Conservation (phyloP, 345 rosid genomes). For the Cardiospermum halicacabum region DNA sequence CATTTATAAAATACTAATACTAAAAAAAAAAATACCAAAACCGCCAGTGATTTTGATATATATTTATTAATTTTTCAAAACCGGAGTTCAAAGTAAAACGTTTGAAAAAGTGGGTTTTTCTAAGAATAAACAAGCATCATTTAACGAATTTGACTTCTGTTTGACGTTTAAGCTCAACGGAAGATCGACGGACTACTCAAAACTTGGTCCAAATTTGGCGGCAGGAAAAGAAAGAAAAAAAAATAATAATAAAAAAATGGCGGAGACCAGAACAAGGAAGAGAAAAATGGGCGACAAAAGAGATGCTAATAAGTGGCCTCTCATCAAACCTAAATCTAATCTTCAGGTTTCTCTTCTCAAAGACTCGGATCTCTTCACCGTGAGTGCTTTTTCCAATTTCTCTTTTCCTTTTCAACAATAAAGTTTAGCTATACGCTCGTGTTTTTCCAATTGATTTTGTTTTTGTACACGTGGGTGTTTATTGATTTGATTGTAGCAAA, state of each 20-base stretch:
- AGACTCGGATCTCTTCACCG: conserved; percentile 63
- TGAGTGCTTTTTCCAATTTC: background rate
- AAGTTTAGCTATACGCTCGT: background rate
- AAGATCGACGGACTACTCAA: too few relatives aligned
- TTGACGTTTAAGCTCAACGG: too few relatives aligned
- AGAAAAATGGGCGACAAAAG: conserved; percentile 47
- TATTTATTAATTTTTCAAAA: too few relatives aligned
- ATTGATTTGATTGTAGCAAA: background rate
- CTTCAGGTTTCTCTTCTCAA: conserved; percentile 48
- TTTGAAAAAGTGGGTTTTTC: too few relatives aligned
- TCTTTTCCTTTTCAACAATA: background rate
- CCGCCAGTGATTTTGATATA: too few relatives aligned
- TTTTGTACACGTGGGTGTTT: background rate
- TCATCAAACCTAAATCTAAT: conserved; percentile 45
- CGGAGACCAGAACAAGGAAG: conserved; percentile 31
- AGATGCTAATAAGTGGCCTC: conserved; percentile 50
- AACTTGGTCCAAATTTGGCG: background rate
- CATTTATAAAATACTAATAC: too few relatives aligned
- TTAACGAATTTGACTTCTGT: too few relatives aligned
- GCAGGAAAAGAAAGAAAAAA: background rate
- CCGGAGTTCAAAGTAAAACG: too few relatives aligned
- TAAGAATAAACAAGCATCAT: too few relatives aligned
- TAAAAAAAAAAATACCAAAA: too few relatives aligned
- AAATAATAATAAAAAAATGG: conserved; percentile 15
- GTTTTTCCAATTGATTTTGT: background rate